phyloP scores from a whole-genome alignment of 257 asterid species.

The Pogostemon cablin region DNA sequence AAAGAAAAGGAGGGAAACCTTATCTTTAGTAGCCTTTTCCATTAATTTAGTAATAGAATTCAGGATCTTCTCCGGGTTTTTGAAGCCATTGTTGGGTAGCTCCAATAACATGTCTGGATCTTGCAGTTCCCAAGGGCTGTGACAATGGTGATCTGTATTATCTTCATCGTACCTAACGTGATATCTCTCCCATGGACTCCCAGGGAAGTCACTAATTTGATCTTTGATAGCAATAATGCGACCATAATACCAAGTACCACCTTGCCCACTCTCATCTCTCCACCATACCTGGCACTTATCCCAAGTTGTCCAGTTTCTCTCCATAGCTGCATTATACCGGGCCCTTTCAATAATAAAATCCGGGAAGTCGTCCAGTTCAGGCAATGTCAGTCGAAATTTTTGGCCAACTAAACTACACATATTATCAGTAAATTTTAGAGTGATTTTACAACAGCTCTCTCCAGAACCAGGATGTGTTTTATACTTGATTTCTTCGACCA shows the following conservation, averaged over 20 bases:
- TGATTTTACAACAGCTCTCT: conserved; percentile 80
- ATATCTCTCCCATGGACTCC: conserved; percentile 93
- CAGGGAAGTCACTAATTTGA: conserved; percentile 63
- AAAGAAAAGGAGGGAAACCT: conserved; percentile 50
- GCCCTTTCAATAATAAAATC: conserved; percentile 84
- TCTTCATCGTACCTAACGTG: conserved; percentile 56
- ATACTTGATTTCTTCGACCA: conserved; percentile 67
- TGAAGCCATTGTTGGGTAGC: conserved; percentile 51
- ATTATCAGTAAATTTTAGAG: conserved; percentile 62
- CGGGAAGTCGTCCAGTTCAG: conserved; percentile 75
- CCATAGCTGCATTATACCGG: conserved; percentile 69
- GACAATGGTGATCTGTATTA: conserved; percentile 39
- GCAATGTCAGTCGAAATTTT: conserved; percentile 54
- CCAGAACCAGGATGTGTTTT: conserved; percentile 79
- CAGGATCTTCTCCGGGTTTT: conserved; percentile 47
- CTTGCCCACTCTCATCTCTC: conserved; percentile 61
- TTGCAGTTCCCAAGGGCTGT: conserved; percentile 94
- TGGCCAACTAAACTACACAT: conserved; percentile 49
- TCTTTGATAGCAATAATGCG: conserved; percentile 58
- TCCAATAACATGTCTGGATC: conserved; percentile 61
- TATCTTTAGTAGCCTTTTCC: conserved; percentile 49
- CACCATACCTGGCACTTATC: conserved; percentile 92
- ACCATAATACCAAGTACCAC: conserved; percentile 89
- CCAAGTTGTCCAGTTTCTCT: conserved; percentile 59
- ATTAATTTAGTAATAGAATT: conserved; percentile 46